Conservation (phyloP, 164 flowering plant genomes). For the Chloranthus sessilifolius region DNA sequence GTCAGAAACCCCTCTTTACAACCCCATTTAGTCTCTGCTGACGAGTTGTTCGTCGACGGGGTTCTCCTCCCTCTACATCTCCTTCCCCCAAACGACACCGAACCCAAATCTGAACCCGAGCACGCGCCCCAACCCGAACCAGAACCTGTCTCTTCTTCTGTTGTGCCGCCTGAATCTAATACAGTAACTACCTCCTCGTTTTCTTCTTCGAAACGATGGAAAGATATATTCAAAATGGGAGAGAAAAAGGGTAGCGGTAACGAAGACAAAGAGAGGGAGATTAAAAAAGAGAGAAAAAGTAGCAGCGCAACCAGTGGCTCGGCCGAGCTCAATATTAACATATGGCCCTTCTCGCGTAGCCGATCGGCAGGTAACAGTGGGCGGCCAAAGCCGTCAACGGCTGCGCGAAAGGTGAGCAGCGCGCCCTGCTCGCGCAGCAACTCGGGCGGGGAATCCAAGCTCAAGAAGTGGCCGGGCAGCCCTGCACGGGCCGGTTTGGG, state of each 20-base stretch:
- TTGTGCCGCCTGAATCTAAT: neutral
- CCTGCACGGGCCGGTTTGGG: conserved; percentile 48
- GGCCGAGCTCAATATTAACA: conserved; percentile 71
- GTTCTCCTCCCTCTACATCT: conserved; percentile 69
- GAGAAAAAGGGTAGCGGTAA: conserved; percentile 16
- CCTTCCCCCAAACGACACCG: conserved; percentile 17
- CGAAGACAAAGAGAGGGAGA: conserved; percentile 34
- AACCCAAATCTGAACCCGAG: conserved; percentile 1
- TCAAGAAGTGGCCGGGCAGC: conserved; percentile 68
- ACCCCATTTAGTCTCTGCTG: conserved; percentile 64
- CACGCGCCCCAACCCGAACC: neutral
- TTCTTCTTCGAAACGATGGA: conserved; percentile 67
- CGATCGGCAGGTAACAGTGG: conserved; percentile 69
- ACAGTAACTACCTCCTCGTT: conserved; percentile 1
- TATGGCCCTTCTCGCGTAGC: conserved; percentile 93
- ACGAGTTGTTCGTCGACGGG: conserved; percentile 73
- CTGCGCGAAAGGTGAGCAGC: conserved; percentile 67
- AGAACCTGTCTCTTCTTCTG: no score
- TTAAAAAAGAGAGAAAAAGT: conserved; percentile 27
- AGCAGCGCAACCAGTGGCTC: conserved; percentile 20
- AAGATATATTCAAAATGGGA: conserved; percentile 47
- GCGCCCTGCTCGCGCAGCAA: conserved; percentile 97
- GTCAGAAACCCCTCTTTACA: conserved; percentile 51
- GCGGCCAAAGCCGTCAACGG: conserved; percentile 36
- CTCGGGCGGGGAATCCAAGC: conserved; percentile 72